A percentile compares a stretch with the other conserved stretches of the same genome.
Evolutionary conservation across 2,329 filamentous ascomycete genomes (phyloP).

Genomic region (Alternaria sp.): DNA sequence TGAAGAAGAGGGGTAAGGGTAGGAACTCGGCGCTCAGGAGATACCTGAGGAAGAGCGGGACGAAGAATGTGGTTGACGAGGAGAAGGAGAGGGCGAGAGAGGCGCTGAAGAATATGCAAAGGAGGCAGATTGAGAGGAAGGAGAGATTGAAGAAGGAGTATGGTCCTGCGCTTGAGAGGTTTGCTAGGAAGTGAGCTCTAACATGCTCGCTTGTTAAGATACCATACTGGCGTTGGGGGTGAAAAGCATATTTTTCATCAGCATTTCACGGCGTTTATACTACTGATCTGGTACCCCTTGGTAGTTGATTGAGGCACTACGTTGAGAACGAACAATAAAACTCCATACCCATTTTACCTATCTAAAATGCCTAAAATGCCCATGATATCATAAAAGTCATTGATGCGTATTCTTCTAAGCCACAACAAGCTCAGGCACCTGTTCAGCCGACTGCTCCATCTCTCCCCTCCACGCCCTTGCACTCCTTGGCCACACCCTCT

Average conservation of each 20-base stretch:
- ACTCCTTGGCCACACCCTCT: slow-evolving; percentile 69
- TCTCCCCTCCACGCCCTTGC: slow-evolving; percentile 58
- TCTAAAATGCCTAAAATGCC: slow-evolving; percentile 24
- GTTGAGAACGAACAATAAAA: slow-evolving; percentile 4
- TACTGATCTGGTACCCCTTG: background rate
- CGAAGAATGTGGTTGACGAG: slow-evolving; percentile 95
- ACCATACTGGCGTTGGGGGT: background rate
- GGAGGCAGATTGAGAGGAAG: slow-evolving; percentile 37
- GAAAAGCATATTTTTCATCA: background rate
- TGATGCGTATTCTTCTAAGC: background rate
- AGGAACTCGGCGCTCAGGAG: slow-evolving; percentile 90
- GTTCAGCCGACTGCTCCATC: slow-evolving; percentile 1
- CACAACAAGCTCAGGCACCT: background rate
- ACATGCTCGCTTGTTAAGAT: slow-evolving; percentile 6
- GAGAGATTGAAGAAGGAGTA: slow-evolving; percentile 71
- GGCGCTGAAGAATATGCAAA: slow-evolving; percentile 65
- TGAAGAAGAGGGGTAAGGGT: slow-evolving; percentile 82
- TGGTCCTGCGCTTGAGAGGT: slow-evolving; percentile 85
- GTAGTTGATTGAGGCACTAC: background rate
- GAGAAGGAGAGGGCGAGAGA: slow-evolving; percentile 87
- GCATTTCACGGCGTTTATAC: slow-evolving; percentile 23
- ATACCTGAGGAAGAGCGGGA: slow-evolving; percentile 89
- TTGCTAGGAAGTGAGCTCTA: slow-evolving; percentile 69
- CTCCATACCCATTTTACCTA: slow-evolving; percentile 29
- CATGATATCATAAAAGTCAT: slow-evolving; percentile 24